Conservation (phyloP, 2,329 filamentous ascomycete genomes). For the Aspergillus phoenicis region DNA sequence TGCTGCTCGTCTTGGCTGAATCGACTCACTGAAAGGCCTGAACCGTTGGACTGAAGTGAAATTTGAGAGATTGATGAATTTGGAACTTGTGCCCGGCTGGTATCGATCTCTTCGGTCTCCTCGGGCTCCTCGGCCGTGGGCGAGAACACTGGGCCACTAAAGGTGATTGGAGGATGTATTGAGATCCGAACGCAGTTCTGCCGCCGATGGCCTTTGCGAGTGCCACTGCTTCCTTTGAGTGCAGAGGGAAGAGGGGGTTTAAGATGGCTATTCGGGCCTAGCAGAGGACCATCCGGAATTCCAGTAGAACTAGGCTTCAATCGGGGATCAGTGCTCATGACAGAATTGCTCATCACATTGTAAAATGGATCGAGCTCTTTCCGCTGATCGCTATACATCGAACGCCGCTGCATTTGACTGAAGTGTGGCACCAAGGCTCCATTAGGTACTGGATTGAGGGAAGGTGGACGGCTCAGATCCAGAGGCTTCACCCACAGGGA, state of each 20-base stretch:
- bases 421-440: conserved; percentile 24
- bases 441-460: conserved; percentile 15
- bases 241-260: conserved; percentile 34
- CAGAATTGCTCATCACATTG: conserved; percentile 20
- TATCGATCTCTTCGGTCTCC: conserved; percentile 34
- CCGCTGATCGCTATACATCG: conserved; percentile 23
- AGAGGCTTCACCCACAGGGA: conserved; percentile 14
- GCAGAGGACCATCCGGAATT: conserved; percentile 26
- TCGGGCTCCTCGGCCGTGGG: conserved; percentile 41
- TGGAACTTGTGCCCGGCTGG: conserved; percentile 27
- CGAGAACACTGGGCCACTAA: conserved; percentile 36
- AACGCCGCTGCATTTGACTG: conserved; percentile 30
- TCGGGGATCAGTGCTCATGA: conserved; percentile 25
- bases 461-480: conserved; percentile 20
- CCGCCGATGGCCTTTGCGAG: conserved; percentile 44
- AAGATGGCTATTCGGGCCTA: conserved; percentile 24
- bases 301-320: conserved; percentile 18
- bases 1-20: conserved; percentile 19
- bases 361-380: conserved; percentile 34
- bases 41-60: conserved; percentile 20
- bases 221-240: conserved; percentile 34
- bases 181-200: conserved; percentile 50
- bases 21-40: conserved; percentile 19
- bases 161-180: conserved; percentile 40
- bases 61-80: conserved; percentile 20